Percentiles rank a stretch among this genome's conserved stretches.
phyloP scores from a whole-genome alignment of 1,139 yeast genomes.

The Torulaspora globosa region DNA sequence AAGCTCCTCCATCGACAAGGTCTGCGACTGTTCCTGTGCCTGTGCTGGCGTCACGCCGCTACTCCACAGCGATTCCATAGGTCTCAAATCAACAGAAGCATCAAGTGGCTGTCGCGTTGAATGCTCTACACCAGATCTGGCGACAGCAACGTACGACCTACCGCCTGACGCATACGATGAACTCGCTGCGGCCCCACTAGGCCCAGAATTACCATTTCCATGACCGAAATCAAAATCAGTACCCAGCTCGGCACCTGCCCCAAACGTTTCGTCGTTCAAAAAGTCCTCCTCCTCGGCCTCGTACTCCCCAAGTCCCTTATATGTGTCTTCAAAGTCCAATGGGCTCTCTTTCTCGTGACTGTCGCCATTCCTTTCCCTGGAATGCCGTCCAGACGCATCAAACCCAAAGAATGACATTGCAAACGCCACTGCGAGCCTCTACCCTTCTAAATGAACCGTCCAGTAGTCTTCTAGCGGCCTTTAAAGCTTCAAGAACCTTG shows the following conservation, averaged over 20 bases:
- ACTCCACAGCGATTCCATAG: constrained; percentile 67
- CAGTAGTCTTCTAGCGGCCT: not conserved
- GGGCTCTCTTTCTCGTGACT: constrained; percentile 33
- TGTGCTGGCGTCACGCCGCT: constrained; percentile 20
- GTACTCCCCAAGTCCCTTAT: constrained; percentile 70
- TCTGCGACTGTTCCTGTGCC: constrained; percentile 25
- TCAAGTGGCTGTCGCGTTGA: constrained; percentile 25
- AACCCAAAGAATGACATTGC: constrained; percentile 37
- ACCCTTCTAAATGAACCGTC: not conserved
- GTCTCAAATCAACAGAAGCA: constrained; percentile 47
- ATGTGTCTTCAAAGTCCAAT: constrained; percentile 75
- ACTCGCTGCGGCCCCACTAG: constrained; percentile 34
- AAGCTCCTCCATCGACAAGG: constrained; percentile 35
- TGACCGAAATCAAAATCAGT: constrained; percentile 73
- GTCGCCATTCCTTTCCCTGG: constrained; percentile 12
- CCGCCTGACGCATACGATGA: constrained; percentile 32
- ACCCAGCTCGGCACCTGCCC: constrained; percentile 54
- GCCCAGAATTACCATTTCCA: constrained; percentile 15
- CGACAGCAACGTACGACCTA: constrained; percentile 59
- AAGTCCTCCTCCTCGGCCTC: constrained; percentile 73
- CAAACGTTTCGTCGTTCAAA: constrained; percentile 85
- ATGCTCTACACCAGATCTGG: constrained; percentile 29
- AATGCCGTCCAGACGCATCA: constrained; percentile 24
- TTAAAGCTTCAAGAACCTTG: not conserved
- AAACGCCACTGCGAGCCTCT: not conserved